Evolutionary conservation across 306 rosid genomes (phyloP).

Genomic region (Echinosophora koreensis): DNA sequence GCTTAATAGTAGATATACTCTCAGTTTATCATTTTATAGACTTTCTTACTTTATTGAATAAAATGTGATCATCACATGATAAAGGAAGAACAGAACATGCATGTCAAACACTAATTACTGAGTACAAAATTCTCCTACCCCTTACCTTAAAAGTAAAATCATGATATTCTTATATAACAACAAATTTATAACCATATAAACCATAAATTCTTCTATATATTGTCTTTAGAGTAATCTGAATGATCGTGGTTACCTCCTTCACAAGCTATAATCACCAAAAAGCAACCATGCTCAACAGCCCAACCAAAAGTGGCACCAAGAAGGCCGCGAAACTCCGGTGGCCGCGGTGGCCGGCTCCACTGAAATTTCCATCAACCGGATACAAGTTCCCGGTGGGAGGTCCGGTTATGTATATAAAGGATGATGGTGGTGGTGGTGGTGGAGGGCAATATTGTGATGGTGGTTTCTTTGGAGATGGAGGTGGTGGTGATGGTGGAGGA

Average conservation of each 20-base stretch:
- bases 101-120: slow-evolving; percentile 24
- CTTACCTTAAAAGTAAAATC: slow-evolving; percentile 15
- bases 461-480: slow-evolving; percentile 50
- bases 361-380: slow-evolving; percentile 56
- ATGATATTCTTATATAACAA: slow-evolving; percentile 10
- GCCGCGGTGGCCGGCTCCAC: slow-evolving; percentile 24
- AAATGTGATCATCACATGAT: slow-evolving; percentile 12
- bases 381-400: slow-evolving; percentile 60
- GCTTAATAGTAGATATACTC: too few relatives aligned
- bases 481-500: slow-evolving; percentile 53
- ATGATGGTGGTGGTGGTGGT: slow-evolving; percentile 51
- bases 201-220: slow-evolving; percentile 25
- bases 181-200: slow-evolving; percentile 1
- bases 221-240: slow-evolving; percentile 27
- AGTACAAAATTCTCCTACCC: slow-evolving; percentile 31
- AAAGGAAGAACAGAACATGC: slow-evolving; percentile 9
- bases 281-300: slow-evolving; percentile 25
- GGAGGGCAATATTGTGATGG: slow-evolving; percentile 50
- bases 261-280: slow-evolving; percentile 34
- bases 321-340: slow-evolving; percentile 27
- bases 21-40: too few relatives aligned
- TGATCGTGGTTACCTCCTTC: slow-evolving; percentile 32
- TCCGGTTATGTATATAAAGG: slow-evolving; percentile 53
- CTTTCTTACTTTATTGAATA: slow-evolving; percentile 21
- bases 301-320: slow-evolving; percentile 43